Evolutionary conservation across 2,329 filamentous ascomycete genomes (phyloP), one percentile per base, ranked within the genome.

Genomic region (Aspergillus quadrilineatus): DNA sequence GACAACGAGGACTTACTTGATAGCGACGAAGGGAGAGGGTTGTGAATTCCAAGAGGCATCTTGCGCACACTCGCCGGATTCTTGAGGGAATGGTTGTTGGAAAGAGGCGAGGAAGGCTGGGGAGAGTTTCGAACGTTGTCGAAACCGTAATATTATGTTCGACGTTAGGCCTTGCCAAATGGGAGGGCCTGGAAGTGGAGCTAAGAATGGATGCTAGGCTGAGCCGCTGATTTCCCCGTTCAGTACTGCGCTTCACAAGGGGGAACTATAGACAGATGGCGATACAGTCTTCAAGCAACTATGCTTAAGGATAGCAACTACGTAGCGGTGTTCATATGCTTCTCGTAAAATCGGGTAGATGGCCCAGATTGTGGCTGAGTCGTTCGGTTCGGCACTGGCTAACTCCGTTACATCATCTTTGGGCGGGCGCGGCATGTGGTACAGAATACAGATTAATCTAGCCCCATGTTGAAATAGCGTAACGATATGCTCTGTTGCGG

Each of bases 11-110:
- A 75, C 77, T 53, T 73, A 79, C 77, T 80, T 65, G 67, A 69
- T 69, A 80, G 69, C 58, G 78, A 80, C 55, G 78, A 75, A 57
- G 78, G 78, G 57, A 80, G 68, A 42, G 78, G 76, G 63, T 78
- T 79, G 60, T 78, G 69, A 49, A 77, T 77, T 60, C 75, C 74
- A 64, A 77, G 68, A 67, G 73, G 72, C 75, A 77, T 77, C 50
- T 67, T 73, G 58, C 47, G 57, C 56, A 58, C 45, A 46, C 56
- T 62, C 56, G 58, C 57, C 56, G 60, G 52, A 49, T 22, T 47
- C 50, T 53, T 10, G 48, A 44, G 50, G 45, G 53, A 34, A 36
- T 41, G 32, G 36, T 15, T 44, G 3, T 52, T 43, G 5, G 53
- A 42, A 5, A 39, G 26, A 34, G 48, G 39, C 39, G 36, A 37